Evolutionary conservation across 805 yeast genomes (phyloP).

Genomic region (Candida pini): DNA sequence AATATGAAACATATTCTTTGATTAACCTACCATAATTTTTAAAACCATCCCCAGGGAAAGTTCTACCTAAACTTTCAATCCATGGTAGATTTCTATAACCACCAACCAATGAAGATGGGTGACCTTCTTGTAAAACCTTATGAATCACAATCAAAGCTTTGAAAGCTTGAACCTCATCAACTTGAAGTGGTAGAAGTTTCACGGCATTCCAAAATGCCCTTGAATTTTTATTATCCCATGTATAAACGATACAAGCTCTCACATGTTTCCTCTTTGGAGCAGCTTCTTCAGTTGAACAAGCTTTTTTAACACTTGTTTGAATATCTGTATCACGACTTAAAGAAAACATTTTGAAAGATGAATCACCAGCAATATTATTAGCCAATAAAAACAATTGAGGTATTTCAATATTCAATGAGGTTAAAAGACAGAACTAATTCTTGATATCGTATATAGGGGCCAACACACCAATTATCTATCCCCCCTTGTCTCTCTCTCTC

Average conservation of each 20-base stretch:
- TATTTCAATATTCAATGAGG: too few relatives aligned
- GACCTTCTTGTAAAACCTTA: constrained; percentile 97
- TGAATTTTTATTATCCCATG: constrained; percentile 91
- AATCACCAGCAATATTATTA: too few relatives aligned
- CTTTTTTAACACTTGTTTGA: constrained; percentile 61
- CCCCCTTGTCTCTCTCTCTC: too few relatives aligned
- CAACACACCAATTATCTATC: too few relatives aligned
- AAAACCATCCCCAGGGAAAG: constrained; percentile 36
- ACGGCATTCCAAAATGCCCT: constrained; percentile 80
- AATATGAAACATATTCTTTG: constrained; percentile 64
- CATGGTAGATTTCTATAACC: constrained; percentile 76
- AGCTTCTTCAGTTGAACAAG: constrained; percentile 77
- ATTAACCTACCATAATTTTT: constrained; percentile 67
- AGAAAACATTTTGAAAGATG: too few relatives aligned
- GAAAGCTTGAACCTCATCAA: constrained; percentile 78
- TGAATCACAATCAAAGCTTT: constrained; percentile 83
- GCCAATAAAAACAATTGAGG: too few relatives aligned
- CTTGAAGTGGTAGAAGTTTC: constrained; percentile 71
- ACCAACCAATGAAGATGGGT: constrained; percentile 73
- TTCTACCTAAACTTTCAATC: constrained; percentile 65
- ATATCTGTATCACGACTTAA: constrained; percentile 37
- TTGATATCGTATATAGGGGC: too few relatives aligned
- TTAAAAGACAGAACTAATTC: too few relatives aligned
- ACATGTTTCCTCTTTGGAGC: constrained; percentile 97
- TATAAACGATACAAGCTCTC: constrained; percentile 88